Conservation (phyloP, 2,329 filamentous ascomycete species). For the Epichloe elymi region DNA sequence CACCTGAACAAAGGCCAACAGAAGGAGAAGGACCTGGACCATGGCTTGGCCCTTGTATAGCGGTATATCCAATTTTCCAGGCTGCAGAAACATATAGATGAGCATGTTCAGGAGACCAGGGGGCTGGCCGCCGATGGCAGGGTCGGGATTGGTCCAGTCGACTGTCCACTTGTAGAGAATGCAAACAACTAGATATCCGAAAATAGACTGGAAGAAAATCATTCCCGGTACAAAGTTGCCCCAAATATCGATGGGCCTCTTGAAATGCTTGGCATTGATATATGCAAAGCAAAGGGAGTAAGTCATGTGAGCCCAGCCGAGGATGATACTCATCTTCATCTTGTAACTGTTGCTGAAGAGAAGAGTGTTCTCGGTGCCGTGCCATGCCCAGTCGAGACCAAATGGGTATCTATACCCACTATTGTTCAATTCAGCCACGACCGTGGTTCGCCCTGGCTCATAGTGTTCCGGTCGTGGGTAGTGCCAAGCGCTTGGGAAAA, state of each 20-base stretch:
- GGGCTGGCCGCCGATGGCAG: conserved; percentile 44
- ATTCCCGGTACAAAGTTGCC: conserved; percentile 96
- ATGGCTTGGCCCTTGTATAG: conserved; percentile 66
- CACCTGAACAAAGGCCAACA: conserved; percentile 76
- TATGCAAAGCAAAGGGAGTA: conserved; percentile 90
- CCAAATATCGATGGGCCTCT: conserved; percentile 88
- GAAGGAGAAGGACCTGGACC: conserved; percentile 66
- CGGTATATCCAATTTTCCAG: conserved; percentile 57
- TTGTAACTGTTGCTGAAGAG: conserved; percentile 98
- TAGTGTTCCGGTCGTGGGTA: conserved; percentile 58
- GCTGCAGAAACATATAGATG: conserved; percentile 97
- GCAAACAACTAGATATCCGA: conserved; percentile 85
- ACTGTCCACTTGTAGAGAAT: conserved; percentile 97
- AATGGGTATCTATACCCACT: conserved; percentile 82
- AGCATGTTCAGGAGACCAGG: conserved; percentile 95
- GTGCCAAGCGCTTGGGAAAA: conserved; percentile 84
- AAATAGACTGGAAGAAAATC: conserved; percentile 99
- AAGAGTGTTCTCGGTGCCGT: conserved; percentile 86
- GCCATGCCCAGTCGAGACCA: conserved; percentile 92
- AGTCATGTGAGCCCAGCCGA: conserved; percentile 98
- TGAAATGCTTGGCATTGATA: conserved; percentile 90
- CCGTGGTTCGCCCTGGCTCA: conserved; percentile 45
- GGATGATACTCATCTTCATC: conserved; percentile 98
- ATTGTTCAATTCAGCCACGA: conserved; percentile 53
- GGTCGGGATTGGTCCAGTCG: conserved; percentile 54